Conservation (phyloP, 768 basidiomycete genomes). For the Termitomyces heimii region DNA sequence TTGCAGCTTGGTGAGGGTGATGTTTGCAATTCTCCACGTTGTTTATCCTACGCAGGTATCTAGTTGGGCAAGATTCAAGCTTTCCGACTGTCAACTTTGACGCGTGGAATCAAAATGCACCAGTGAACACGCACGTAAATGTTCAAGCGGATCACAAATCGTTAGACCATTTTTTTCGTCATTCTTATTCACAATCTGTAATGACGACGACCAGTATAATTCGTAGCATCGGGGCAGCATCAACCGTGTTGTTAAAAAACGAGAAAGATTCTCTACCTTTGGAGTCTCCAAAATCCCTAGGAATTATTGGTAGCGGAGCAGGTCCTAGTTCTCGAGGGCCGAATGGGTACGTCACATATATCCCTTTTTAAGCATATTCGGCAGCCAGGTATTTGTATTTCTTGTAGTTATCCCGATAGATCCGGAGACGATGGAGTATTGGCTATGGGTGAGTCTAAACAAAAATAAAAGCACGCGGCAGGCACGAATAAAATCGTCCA, state of each 20-base stretch:
- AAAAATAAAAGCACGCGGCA: conserved; percentile 5
- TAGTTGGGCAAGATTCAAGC: conserved; percentile 48
- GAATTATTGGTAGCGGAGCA: conserved; percentile 54
- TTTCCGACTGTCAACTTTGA: conserved; percentile 49
- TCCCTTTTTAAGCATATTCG: background rate
- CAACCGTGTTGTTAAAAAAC: conserved; percentile 63
- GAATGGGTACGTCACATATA: conserved; percentile 36
- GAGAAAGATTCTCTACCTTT: conserved; percentile 37
- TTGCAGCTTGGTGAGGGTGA: conserved; percentile 31
- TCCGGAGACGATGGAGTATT: conserved; percentile 54
- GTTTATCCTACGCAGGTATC: conserved; percentile 21
- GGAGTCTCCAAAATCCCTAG: conserved; percentile 40
- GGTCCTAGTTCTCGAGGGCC: conserved; percentile 47
- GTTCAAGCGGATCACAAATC: conserved; percentile 54
- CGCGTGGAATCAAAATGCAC: conserved; percentile 32
- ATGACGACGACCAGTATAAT: conserved; percentile 34
- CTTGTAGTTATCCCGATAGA: conserved; percentile 38
- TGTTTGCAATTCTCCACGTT: background rate
- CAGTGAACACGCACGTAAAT: conserved; percentile 41
- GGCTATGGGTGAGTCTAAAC: conserved; percentile 47
- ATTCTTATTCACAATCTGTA: background rate
- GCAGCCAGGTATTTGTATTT: background rate
- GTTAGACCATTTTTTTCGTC: conserved; percentile 15
- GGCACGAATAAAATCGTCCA: conserved; percentile 6
- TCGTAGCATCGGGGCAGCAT: conserved; percentile 53